Base-by-base conservation (phyloP, 768 basidiomycete genomes). In the Pisolithus albus region DNA sequence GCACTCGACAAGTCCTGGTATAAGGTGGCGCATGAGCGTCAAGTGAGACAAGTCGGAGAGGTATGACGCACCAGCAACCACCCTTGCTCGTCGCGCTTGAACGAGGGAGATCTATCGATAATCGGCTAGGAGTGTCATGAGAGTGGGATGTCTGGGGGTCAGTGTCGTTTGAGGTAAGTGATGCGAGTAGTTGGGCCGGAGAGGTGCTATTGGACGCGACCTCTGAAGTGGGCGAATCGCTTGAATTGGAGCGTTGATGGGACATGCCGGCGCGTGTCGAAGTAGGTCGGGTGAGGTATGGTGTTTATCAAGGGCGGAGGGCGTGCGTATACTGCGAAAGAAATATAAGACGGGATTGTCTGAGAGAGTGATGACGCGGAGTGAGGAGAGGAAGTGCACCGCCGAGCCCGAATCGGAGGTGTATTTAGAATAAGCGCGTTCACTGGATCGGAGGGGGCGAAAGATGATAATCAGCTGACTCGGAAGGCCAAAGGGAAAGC, bases 1-100 rank as follows among this genome's bases (percentile, higher is more conserved):
- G 80, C 41, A 91, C 70, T 26, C 88, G 81, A 69, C 88, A 91
- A 47, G 88, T 91, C 88, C 88, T 91, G 56, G 39, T 4, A 7
- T 24, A 32, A 23, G 3, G 24, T 45, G 50, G 40, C 50, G 54
- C 44, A 44, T 55, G 53, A 24, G 21, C 37, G 47, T 19, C 48
- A 34, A 47, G 15, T n/a, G 40, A 26, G 43, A 34, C 24, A 37
- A 24, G 46, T 41, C 46, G 39, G 38, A 46, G 38, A 46, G 55
- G 40, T 47, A 38, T 52, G 38, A 75, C 86, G 62, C 64, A 88
- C 87, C 87, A 89, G 70, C 87, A 88, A 41, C 87, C 87, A 56
- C 86, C 86, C 68, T 82, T 84, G 53, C 82, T 78, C 44, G 80
- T 76, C 13, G 78, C 75, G 41, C 72, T 67, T 46, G 72, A 73